Evolutionary conservation across 2,329 filamentous ascomycete species (phyloP), one percentile per base, ranked within the genome.

Genomic region (Leptodontidium sp.): DNA sequence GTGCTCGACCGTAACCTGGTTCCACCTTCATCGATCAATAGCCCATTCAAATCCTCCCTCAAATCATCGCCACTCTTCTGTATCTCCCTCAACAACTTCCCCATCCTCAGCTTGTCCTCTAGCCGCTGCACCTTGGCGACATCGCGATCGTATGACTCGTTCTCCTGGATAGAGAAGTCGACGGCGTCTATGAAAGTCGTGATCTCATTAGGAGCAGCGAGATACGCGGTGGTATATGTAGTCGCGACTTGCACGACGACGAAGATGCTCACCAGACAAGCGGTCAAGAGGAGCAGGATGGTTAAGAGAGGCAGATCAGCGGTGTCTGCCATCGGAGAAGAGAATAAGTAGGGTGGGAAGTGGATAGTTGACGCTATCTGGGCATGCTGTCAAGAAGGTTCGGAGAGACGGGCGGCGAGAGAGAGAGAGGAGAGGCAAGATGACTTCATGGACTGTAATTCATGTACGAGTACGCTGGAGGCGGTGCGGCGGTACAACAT

Each of bases 61-160:
- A 91, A 75, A 73, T 89, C 87, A 76, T 90, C 87, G 62, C 87
- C 84, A 52, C 81, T 82, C 76, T 83, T 85, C 77, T 89, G 88
- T 68, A 90, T 90, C 79, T 90, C 87, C 71, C 86, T 84, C 71
- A 90, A 80, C 69, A 90, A 80, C 52, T 84, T 83, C 69, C 81
- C 82, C 50, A 91, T 82, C 61, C 88, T 86, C 59, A 90, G 76
- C 81, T 89, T 89, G 77, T 90, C 88, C 71, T 90, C 88, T 38
- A 90, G 81, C 50, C 85, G 85, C 75, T 82, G 83, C 49, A 90
- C 83, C 68, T 84, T 85, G 66, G 84, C 81, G 59, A 90, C 82
- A 74, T 90, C 87, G 73, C 83, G 82, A 77, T 90, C 86, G 76
- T 90, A 90, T 75, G 83, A 86, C 78, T 90, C 88, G 75, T 90